Evolutionary conservation across 176 grass and related monocot genomes (phyloP).

Genomic region (Oryza glaberrima): DNA sequence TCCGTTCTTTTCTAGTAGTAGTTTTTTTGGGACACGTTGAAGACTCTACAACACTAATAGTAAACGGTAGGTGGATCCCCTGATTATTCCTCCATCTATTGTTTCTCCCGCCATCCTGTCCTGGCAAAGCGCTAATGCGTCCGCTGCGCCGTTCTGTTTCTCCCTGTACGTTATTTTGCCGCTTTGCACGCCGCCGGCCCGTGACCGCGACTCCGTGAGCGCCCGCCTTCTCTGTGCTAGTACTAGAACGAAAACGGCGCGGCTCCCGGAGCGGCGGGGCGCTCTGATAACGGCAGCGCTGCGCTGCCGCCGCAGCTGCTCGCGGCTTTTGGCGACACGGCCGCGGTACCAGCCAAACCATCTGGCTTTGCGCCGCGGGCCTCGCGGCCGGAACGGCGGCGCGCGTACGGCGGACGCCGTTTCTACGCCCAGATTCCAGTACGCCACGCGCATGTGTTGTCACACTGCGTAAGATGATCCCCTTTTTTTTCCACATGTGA

Average conservation of each 20-base stretch:
- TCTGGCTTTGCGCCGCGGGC: constrained; percentile 13
- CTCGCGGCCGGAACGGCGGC: background rate
- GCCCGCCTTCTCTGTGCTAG: background rate
- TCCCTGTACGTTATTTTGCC: background rate
- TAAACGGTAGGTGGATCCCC: background rate
- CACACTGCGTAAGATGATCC: too few species aligned
- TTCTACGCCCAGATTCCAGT: background rate
- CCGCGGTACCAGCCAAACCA: constrained; percentile 6
- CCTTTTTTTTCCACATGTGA: too few species aligned
- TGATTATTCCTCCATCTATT: too few species aligned
- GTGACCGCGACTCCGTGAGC: constrained; percentile 32
- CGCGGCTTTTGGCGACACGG: constrained; percentile 16
- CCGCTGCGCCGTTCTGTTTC: background rate
- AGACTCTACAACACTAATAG: too few species aligned
- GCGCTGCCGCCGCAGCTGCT: constrained; percentile 12
- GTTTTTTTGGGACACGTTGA: too few species aligned
- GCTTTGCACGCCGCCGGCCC: constrained; percentile 8
- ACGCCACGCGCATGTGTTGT: background rate
- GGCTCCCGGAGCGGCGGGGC: background rate
- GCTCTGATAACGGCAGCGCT: background rate
- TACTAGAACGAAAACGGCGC: constrained; percentile 25
- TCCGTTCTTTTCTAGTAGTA: background rate
- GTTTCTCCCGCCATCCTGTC: background rate
- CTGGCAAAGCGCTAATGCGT: background rate
- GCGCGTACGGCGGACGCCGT: background rate